phyloP scores from a whole-genome alignment of 2,329 filamentous ascomycete genomes.

The Beauveria varroae region DNA sequence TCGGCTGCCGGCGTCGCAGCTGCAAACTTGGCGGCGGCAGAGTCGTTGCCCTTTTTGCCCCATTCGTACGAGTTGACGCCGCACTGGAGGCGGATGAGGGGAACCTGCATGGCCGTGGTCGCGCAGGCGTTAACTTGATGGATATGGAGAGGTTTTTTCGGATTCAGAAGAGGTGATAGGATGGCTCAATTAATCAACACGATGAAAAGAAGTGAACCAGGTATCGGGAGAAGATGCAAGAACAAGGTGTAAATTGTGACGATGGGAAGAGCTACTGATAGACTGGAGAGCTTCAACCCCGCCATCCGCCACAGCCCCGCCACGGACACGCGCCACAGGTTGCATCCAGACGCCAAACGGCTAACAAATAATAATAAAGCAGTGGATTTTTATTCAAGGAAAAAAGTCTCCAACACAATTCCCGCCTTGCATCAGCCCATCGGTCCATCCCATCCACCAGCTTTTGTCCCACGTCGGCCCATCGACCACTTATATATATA shows the following conservation, averaged over 20 bases:
- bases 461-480: no score
- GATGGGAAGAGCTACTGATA: neutral
- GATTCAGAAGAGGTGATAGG: neutral
- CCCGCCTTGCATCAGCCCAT: no score
- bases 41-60: conserved; percentile 86
- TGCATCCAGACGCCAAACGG: no score
- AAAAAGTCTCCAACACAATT: no score
- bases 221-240: neutral
- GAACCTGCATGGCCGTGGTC: conserved; percentile 54
- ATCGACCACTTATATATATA: no score
- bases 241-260: neutral
- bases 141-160: no score
- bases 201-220: neutral
- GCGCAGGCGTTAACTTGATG: neutral
- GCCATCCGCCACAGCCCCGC: neutral
- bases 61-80: conserved; percentile 99
- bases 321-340: neutral
- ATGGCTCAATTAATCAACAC: neutral
- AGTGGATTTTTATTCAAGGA: no score
- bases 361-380: neutral
- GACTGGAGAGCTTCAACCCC: neutral
- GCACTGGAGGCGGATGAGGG: conserved; percentile 77
- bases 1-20: conserved; percentile 70
- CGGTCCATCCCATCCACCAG: no score
- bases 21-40: conserved; percentile 83